Conservation (phyloP, 176 grass and related monocot species). For the Phyllostachys edulis region DNA sequence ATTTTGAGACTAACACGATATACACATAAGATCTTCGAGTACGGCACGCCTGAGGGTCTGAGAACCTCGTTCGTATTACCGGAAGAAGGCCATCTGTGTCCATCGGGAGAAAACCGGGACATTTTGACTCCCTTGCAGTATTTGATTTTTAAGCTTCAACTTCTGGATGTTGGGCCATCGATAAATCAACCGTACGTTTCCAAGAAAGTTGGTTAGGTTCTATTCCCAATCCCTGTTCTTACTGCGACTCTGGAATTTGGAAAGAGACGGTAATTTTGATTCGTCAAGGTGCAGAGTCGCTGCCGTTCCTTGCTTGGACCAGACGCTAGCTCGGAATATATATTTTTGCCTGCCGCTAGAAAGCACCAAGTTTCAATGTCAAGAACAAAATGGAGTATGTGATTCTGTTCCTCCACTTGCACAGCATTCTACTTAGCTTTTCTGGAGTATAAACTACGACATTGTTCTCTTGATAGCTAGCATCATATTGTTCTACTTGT, state of each 20-base stretch:
- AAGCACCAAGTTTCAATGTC: background rate
- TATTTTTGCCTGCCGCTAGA: background rate
- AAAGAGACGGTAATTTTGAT: background rate
- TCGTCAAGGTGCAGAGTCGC: background rate
- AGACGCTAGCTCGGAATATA: conserved; percentile 19
- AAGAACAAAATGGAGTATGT: background rate
- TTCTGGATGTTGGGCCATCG: background rate
- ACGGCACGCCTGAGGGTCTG: no score
- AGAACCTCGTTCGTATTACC: background rate
- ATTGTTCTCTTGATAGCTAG: background rate
- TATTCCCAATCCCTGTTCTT: background rate
- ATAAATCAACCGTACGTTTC: background rate
- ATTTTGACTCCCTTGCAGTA: background rate
- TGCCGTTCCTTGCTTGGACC: background rate
- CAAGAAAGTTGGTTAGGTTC: background rate
- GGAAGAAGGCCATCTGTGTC: background rate
- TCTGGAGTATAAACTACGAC: background rate
- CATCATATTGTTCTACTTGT: background rate
- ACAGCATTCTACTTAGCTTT: background rate
- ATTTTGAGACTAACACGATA: no score
- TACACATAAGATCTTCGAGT: no score
- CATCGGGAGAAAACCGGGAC: background rate
- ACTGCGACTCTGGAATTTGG: background rate
- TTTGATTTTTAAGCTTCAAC: background rate
- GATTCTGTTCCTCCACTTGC: conserved; percentile 17